These are phyloP conservation scores for Penicillium sp. DNA, from an alignment of 2,329 filamentous ascomycete species.

Conservation along the genomic window DNA sequence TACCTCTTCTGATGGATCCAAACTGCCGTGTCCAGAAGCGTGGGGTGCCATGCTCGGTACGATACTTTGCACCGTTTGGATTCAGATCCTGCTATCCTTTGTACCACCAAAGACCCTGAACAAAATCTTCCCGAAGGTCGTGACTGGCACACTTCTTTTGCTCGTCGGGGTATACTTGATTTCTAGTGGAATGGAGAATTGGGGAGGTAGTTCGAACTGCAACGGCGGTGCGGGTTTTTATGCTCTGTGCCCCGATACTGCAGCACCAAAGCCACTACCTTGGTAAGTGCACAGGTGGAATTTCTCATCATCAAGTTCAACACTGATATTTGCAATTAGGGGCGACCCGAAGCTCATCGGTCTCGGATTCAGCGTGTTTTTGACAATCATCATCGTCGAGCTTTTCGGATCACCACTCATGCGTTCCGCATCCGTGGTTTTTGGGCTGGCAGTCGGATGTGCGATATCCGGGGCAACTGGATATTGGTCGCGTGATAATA, in stretches of 20 bases:
- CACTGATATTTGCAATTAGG: slow-evolving; percentile 7
- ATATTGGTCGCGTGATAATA: slow-evolving; percentile 72
- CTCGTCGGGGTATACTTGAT: slow-evolving; percentile 74
- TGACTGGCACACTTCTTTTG: slow-evolving; percentile 68
- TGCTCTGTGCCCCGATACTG: slow-evolving; percentile 63
- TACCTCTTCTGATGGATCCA: slow-evolving; percentile 59
- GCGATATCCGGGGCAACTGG: slow-evolving; percentile 75
- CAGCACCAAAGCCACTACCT: slow-evolving; percentile 67
- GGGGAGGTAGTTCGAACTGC: slow-evolving; percentile 59
- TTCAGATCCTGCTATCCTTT: slow-evolving; percentile 74
- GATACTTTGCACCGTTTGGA: slow-evolving; percentile 60
- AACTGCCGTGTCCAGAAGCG: slow-evolving; percentile 70
- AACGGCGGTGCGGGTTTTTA: slow-evolving; percentile 62
- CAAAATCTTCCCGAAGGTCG: slow-evolving; percentile 74
- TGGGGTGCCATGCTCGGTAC: slow-evolving; percentile 76
- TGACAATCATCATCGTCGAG: slow-evolving; percentile 77
- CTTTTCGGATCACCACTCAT: slow-evolving; percentile 80
- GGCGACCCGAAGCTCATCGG: slow-evolving; percentile 75
- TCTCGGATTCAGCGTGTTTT: slow-evolving; percentile 75
- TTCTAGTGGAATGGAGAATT: slow-evolving; percentile 68
- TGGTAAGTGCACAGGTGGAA: slow-evolving; percentile 50
- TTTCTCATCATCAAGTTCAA: not conserved
- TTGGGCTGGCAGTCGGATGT: slow-evolving; percentile 72
- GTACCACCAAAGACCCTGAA: slow-evolving; percentile 67
- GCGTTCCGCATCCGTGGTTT: slow-evolving; percentile 74